A percentile compares a stretch with the other conserved stretches of the same genome.
These are phyloP conservation scores for Zygnema circumcarinatum DNA, from an alignment of 139 green algal genomes.

Conservation along the genomic window DNA sequence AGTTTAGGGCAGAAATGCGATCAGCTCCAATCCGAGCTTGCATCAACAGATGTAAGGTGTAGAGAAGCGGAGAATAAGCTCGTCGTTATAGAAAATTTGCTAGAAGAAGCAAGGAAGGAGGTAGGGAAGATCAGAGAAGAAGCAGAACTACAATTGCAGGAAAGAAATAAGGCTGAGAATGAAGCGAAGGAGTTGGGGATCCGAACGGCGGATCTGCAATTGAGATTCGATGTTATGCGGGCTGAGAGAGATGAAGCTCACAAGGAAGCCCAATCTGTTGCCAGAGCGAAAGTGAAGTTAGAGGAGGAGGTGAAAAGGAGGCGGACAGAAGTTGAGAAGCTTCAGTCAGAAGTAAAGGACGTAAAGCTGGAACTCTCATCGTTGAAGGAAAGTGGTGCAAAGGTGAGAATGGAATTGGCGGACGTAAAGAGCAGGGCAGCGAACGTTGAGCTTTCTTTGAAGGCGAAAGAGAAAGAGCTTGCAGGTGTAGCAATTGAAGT, in stretches of 20 bases:
- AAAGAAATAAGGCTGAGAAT: background rate
- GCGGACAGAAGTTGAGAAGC: background rate
- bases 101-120: background rate
- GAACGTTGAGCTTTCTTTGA: background rate
- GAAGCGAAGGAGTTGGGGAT: background rate
- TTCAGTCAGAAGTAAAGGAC: background rate
- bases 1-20: background rate
- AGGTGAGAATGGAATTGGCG: background rate
- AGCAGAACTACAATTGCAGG: background rate
- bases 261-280: background rate
- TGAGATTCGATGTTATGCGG: background rate
- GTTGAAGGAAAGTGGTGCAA: background rate
- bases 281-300: background rate
- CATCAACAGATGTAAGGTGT: background rate
- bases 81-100: background rate
- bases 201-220: background rate
- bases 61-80: background rate
- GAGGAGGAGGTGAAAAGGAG: background rate
- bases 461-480: background rate
- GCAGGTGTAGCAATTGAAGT: background rate
- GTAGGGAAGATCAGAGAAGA: background rate
- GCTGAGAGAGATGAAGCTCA: background rate
- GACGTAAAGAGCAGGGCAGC: background rate
- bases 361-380: background rate
- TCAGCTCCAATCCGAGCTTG: background rate